phyloP scores from a whole-genome alignment of 2,329 filamentous ascomycete genomes.

The Scytalidium lignicola region DNA sequence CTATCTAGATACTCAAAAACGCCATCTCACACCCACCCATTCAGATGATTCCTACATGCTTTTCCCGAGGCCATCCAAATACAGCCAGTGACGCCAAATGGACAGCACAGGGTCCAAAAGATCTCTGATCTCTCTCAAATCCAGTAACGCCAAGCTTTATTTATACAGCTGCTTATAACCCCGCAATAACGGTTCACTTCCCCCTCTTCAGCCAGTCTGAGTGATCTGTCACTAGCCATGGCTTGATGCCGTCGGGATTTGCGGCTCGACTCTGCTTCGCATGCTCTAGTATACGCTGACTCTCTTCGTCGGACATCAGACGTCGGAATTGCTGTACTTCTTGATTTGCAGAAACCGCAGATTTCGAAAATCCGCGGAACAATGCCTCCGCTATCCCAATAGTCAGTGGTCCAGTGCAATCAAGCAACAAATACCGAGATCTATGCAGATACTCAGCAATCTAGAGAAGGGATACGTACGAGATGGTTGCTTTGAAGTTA shows the following conservation, averaged over 20 bases:
- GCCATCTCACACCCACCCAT: no score
- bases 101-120: no score
- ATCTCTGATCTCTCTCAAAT: no score
- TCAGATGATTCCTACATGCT: no score
- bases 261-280: slow-evolving; percentile 48
- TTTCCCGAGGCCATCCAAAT: no score
- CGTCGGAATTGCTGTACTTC: slow-evolving; percentile 42
- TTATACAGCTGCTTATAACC: not conserved
- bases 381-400: slow-evolving; percentile 42
- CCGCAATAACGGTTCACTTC: slow-evolving; percentile 5
- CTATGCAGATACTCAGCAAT: not conserved
- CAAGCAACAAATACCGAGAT: not conserved
- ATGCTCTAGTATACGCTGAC: slow-evolving; percentile 42
- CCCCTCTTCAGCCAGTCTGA: slow-evolving; percentile 48
- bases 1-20: no score
- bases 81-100: no score
- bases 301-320: slow-evolving; percentile 23
- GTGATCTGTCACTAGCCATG: slow-evolving; percentile 54
- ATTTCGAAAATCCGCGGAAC: slow-evolving; percentile 42
- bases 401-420: slow-evolving; percentile 1
- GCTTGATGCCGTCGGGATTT: slow-evolving; percentile 51
- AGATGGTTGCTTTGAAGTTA: slow-evolving; percentile 44
- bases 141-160: not conserved
- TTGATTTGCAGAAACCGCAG: slow-evolving; percentile 40
- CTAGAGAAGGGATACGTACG: slow-evolving; percentile 36